Conservation (phyloP, 768 basidiomycete species). For the Mycena amicta region DNA sequence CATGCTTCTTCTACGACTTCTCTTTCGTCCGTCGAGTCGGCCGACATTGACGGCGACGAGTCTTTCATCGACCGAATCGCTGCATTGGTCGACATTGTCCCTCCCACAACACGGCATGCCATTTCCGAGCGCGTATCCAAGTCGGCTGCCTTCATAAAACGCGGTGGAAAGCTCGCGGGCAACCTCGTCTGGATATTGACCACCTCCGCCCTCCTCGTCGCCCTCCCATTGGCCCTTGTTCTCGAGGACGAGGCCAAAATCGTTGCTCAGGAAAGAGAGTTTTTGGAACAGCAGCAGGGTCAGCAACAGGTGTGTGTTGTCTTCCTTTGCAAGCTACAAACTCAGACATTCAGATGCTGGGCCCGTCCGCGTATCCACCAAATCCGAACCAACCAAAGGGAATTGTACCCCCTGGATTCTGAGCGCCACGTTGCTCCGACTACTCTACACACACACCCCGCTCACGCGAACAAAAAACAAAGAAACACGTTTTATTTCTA, state of each 20-base stretch:
- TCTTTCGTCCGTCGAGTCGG: conserved; percentile 79
- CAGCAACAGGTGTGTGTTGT: conserved; percentile 70
- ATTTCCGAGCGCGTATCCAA: conserved; percentile 63
- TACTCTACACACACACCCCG: neutral
- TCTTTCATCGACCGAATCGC: conserved; percentile 83
- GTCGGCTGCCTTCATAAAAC: conserved; percentile 66
- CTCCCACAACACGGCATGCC: conserved; percentile 83
- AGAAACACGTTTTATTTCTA: conserved; percentile 5
- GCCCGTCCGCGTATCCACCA: conserved; percentile 58
- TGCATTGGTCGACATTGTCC: conserved; percentile 95
- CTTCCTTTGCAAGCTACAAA: conserved; percentile 15
- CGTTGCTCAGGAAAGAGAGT: conserved; percentile 91
- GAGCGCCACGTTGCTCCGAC: neutral
- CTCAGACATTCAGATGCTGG: conserved; percentile 62
- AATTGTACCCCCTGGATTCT: conserved; percentile 76
- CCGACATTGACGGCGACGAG: conserved; percentile 74
- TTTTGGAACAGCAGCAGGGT: conserved; percentile 90
- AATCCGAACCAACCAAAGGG: conserved; percentile 51
- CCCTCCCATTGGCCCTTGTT: conserved; percentile 87
- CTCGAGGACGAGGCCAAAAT: conserved; percentile 97
- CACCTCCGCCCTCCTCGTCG: conserved; percentile 91
- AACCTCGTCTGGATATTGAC: conserved; percentile 94
- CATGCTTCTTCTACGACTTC: conserved; percentile 71
- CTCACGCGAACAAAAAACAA: neutral
- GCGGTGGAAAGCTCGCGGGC: conserved; percentile 72